A percentile compares a stretch with the other conserved stretches of the same genome.
Evolutionary conservation across 2,329 filamentous ascomycete species (phyloP).

Genomic region (Phyllosticta ampelicida): DNA sequence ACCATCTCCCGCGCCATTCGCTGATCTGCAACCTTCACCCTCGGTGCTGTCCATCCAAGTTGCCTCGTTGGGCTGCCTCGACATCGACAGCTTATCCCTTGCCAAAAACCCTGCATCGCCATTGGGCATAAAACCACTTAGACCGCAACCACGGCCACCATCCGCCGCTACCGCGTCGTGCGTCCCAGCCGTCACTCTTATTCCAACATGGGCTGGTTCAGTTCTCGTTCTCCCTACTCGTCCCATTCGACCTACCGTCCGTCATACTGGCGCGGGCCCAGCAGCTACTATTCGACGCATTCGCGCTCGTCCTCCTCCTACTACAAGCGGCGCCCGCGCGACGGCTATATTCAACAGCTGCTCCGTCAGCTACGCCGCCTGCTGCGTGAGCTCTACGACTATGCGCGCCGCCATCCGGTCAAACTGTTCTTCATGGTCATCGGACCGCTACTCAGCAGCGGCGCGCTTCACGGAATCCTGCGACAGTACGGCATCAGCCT

Average conservation of each 20-base stretch:
- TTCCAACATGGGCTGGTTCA: conserved; percentile 27
- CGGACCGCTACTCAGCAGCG: conserved; percentile 77
- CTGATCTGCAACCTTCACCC: neutral
- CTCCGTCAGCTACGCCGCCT: conserved; percentile 68
- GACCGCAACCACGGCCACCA: neutral
- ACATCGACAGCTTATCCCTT: neutral
- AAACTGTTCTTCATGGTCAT: conserved; percentile 87
- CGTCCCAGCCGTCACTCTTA: neutral
- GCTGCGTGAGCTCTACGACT: conserved; percentile 68
- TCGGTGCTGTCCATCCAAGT: neutral
- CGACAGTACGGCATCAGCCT: conserved; percentile 69
- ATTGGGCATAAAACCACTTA: neutral
- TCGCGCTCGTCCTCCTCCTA: conserved; percentile 45
- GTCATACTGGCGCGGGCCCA: conserved; percentile 18
- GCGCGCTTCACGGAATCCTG: conserved; percentile 67
- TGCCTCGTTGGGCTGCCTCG: neutral
- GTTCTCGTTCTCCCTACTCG: conserved; percentile 19
- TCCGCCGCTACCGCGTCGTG: neutral
- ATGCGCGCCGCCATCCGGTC: conserved; percentile 71
- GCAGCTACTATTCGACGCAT: conserved; percentile 20
- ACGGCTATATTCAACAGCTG: conserved; percentile 64
- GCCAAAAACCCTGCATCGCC: neutral
- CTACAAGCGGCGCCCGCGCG: conserved; percentile 66
- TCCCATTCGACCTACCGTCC: conserved; percentile 22
- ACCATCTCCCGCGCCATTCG: neutral